These are phyloP conservation scores for Symbiodinium natans DNA, from an alignment of 73 alveolate species.

Conservation along the genomic window DNA sequence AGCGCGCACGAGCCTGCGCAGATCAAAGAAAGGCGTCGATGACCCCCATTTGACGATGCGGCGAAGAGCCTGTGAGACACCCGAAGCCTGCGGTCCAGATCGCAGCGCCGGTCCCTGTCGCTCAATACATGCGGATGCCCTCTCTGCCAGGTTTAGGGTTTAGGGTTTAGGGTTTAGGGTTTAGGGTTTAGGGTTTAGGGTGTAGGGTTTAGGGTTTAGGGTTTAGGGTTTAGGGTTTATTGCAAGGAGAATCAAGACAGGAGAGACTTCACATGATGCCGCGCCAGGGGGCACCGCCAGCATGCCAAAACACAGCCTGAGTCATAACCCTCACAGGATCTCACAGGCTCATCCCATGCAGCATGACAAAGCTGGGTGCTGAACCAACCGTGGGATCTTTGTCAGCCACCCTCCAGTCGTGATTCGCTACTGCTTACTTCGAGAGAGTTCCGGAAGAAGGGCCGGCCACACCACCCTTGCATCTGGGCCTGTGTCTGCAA, in stretches of 20 bases:
- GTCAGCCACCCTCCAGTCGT: neutral
- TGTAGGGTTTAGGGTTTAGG: too few relatives aligned
- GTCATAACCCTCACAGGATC: neutral
- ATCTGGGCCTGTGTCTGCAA: neutral
- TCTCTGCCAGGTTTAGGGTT: neutral
- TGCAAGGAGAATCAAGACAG: too few relatives aligned
- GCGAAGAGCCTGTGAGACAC: neutral
- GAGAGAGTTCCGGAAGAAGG: too few relatives aligned
- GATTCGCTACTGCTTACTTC: neutral
- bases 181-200: too few relatives aligned
- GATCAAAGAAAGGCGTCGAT: too few relatives aligned
- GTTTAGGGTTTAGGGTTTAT: too few relatives aligned
- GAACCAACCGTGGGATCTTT: neutral
- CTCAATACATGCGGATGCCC: neutral
- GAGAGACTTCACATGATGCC: too few relatives aligned
- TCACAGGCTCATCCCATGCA: too few relatives aligned
- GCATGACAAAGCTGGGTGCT: neutral
- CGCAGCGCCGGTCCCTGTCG: neutral
- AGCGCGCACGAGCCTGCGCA: neutral
- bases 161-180: too few relatives aligned
- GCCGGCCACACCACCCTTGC: neutral
- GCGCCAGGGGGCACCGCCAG: constrained; percentile 11
- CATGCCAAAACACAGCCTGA: neutral
- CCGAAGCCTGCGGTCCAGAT: neutral
- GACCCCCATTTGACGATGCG: neutral